Percentiles rank a stretch among this genome's conserved stretches.
These are phyloP conservation scores for Amylocarpus encephaloides DNA, from an alignment of 2,329 filamentous ascomycete species.

Conservation along the genomic window DNA sequence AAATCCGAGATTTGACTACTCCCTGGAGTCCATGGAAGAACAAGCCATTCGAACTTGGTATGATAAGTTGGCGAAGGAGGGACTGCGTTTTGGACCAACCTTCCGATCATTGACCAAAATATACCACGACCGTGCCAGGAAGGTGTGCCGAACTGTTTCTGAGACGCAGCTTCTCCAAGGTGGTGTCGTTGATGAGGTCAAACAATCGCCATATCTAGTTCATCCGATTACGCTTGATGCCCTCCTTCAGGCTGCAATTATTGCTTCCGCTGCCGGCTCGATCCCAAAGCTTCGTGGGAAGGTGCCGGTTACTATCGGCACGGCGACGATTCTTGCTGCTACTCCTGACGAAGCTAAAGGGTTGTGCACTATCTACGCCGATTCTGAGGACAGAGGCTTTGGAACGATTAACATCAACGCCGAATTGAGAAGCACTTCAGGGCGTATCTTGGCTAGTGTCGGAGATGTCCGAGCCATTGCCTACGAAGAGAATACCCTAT, in stretches of 20 bases:
- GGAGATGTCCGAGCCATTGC: conserved; percentile 5
- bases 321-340: not conserved
- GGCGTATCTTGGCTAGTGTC: conserved; percentile 4
- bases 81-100: conserved; percentile 35
- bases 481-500: conserved; percentile 4
- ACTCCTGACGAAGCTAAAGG: not conserved
- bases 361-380: conserved; percentile 6
- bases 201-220: conserved; percentile 33
- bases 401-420: conserved; percentile 5
- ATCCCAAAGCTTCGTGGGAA: conserved; percentile 7
- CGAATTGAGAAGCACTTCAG: conserved; percentile 3
- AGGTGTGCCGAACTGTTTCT: conserved; percentile 1
- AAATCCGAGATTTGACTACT: not conserved
- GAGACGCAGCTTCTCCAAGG: conserved; percentile 8
- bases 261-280: conserved; percentile 13
- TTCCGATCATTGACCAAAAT: conserved; percentile 34
- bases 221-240: conserved; percentile 52
- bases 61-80: conserved; percentile 31
- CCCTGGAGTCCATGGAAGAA: conserved; percentile 1
- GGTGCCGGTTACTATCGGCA: conserved; percentile 9
- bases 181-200: not conserved
- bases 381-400: conserved; percentile 7
- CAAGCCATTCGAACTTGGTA: conserved; percentile 27
- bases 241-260: conserved; percentile 44
- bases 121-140: conserved; percentile 10